A percentile compares a stretch with the other conserved stretches of the same genome.
These are phyloP conservation scores for Hypoxylon sp. DNA, from an alignment of 2,329 filamentous ascomycete species.

Conservation along the genomic window DNA sequence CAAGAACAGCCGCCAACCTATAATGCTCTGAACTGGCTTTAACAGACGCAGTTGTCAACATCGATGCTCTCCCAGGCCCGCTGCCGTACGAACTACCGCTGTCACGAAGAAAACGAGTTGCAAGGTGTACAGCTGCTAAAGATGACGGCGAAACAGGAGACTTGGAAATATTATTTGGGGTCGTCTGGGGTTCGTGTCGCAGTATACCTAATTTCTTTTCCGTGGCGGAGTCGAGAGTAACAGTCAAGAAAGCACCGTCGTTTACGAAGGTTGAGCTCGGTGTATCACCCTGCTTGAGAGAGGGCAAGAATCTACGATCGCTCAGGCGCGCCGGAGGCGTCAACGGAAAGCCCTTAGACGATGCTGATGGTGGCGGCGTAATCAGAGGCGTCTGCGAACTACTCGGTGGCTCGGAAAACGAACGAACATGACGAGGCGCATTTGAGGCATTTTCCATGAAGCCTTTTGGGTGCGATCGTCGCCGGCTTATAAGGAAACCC, in stretches of 20 bases:
- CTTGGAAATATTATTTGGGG: conserved; percentile 29
- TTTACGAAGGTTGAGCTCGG: conserved; percentile 36
- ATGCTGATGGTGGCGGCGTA: conserved; percentile 56
- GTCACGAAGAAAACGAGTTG: conserved; percentile 34
- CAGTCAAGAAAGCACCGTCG: conserved; percentile 55
- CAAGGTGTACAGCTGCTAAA: conserved; percentile 33
- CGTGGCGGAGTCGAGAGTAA: conserved; percentile 58
- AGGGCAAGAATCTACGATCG: conserved; percentile 62
- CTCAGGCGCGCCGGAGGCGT: conserved; percentile 65
- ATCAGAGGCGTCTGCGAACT: conserved; percentile 62
- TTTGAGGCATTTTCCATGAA: conserved; percentile 43
- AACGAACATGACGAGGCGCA: conserved; percentile 47
- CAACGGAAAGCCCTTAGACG: conserved; percentile 52
- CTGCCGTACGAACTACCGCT: conserved; percentile 40
- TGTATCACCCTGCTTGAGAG: conserved; percentile 48
- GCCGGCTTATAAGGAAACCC: conserved; percentile 58
- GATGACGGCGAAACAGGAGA: conserved; percentile 22
- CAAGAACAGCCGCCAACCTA: conserved; percentile 33
- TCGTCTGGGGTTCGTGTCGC: conserved; percentile 52
- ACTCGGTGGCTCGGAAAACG: conserved; percentile 49
- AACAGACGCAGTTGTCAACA: conserved; percentile 45
- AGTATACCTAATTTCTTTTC: conserved; percentile 56
- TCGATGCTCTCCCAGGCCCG: conserved; percentile 29
- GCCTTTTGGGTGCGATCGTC: conserved; percentile 46
- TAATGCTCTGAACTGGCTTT: conserved; percentile 48